A percentile compares a stretch with the other conserved stretches of the same genome.
Evolutionary conservation across 75 land plant species (phyloP).

Genomic region (Cryptomeria japonica): DNA sequence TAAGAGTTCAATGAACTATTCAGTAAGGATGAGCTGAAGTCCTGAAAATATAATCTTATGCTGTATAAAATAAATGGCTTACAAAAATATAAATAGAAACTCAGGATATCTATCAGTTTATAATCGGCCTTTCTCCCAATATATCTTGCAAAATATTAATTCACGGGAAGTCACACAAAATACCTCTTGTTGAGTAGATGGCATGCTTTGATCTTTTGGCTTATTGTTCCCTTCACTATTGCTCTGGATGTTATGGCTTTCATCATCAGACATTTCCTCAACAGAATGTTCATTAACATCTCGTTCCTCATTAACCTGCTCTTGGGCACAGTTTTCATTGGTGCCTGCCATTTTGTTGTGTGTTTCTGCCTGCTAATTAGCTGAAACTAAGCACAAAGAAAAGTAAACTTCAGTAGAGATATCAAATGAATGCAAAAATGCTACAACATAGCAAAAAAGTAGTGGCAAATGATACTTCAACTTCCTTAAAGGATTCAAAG

Average conservation of each 20-base stretch:
- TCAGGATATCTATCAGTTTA: not conserved
- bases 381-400: not conserved
- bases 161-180: not conserved
- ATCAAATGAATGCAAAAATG: not conserved
- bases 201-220: constrained; percentile 19
- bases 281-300: not conserved
- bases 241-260: not conserved
- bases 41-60: not conserved
- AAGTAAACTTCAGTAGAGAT: not conserved
- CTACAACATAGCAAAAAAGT: not conserved
- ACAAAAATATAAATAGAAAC: not conserved
- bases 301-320: constrained; percentile 12
- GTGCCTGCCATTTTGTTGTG: not conserved
- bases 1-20: not conserved
- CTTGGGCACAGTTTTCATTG: constrained; percentile 15
- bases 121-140: not conserved
- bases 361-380: not conserved
- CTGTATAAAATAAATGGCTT: not conserved
- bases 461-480: not conserved
- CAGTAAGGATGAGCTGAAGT: not conserved
- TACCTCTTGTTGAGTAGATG: constrained; percentile 30
- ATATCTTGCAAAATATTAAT: not conserved
- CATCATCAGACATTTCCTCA: constrained; percentile 15
- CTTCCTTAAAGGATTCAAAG: not conserved
- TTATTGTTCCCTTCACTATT: not conserved